Evolutionary conservation across 2,329 filamentous ascomycete species (phyloP).

Genomic region (Aspergillus caelatus): DNA sequence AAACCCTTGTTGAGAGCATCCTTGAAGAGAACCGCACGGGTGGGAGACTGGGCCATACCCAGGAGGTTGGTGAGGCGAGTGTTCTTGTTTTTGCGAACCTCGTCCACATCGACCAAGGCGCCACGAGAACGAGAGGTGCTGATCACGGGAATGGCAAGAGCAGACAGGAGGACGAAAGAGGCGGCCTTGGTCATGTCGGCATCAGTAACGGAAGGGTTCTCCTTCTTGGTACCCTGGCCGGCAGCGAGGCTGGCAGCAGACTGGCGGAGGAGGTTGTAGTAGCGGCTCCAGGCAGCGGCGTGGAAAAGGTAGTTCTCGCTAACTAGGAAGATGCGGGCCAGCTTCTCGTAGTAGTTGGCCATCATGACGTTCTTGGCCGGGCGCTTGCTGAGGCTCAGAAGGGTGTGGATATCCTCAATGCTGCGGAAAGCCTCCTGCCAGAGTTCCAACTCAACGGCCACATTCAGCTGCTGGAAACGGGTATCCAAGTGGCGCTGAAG

Average conservation of each 20-base stretch:
- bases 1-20: constrained; percentile 95
- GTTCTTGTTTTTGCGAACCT: constrained; percentile 98
- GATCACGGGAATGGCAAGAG: constrained; percentile 97
- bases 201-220: constrained; percentile 88
- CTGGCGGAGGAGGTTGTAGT: constrained; percentile 94
- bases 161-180: constrained; percentile 92
- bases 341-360: constrained; percentile 99
- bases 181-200: constrained; percentile 91
- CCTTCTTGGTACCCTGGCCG: constrained; percentile 87
- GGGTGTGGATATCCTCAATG: constrained; percentile 97
- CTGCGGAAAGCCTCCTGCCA: constrained; percentile 99
- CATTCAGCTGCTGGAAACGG: constrained; percentile 96
- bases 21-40: constrained; percentile 88
- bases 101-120: constrained; percentile 93
- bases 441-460: constrained; percentile 93
- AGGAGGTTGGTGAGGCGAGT: constrained; percentile 93
- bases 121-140: constrained; percentile 96
- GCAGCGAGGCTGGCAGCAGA: constrained; percentile 80
- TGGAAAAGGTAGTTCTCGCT: constrained; percentile 99
- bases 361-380: constrained; percentile 99
- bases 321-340: constrained; percentile 96
- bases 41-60: constrained; percentile 87
- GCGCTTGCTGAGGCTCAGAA: constrained; percentile 96
- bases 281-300: constrained; percentile 93
- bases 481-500: constrained; percentile 97